A percentile compares a stretch with the other conserved stretches of the same genome.
Conservation (phyloP, 768 basidiomycete genomes). For the Tephrocybe sp. region DNA sequence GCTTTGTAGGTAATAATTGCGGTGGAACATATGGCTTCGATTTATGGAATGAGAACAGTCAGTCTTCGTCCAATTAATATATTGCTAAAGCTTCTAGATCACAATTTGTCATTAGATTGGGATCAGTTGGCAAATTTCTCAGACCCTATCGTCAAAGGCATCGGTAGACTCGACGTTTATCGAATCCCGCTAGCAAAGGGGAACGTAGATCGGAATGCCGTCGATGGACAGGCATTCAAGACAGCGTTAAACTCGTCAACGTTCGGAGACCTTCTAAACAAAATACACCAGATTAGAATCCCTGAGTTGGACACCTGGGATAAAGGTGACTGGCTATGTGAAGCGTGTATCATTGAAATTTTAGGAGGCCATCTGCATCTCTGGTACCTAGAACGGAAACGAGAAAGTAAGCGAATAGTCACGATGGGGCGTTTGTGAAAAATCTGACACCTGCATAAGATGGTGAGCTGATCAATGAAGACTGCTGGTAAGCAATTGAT, state of each 20-base stretch:
- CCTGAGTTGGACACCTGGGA: slow-evolving; percentile 22
- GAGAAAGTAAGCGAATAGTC: slow-evolving; percentile 16
- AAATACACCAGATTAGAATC: slow-evolving; percentile 15
- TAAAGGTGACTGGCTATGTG: slow-evolving; percentile 30
- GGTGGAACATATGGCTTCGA: slow-evolving; percentile 11
- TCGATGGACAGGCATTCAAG: neutral
- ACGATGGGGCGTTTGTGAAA: neutral
- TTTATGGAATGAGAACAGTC: slow-evolving; percentile 19
- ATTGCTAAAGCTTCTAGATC: neutral
- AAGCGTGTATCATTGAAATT: slow-evolving; percentile 24
- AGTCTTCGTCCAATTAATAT: neutral
- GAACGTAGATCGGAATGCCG: neutral
- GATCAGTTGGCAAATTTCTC: slow-evolving; percentile 12
- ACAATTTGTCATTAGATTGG: slow-evolving; percentile 14
- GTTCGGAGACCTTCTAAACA: slow-evolving; percentile 9
- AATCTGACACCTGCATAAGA: slow-evolving; percentile 6
- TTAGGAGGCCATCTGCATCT: slow-evolving; percentile 24
- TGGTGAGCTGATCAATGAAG: slow-evolving; percentile 14
- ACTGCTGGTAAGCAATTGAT: slow-evolving; percentile 27
- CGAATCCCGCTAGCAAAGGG: slow-evolving; percentile 7
- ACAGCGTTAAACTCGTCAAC: neutral
- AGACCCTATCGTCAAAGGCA: neutral
- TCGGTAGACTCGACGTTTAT: neutral
- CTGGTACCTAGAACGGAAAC: slow-evolving; percentile 23
- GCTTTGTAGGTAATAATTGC: slow-evolving; percentile 18